Conservation (phyloP, 2,329 filamentous ascomycete genomes). For the Sporothrix mexicana region DNA sequence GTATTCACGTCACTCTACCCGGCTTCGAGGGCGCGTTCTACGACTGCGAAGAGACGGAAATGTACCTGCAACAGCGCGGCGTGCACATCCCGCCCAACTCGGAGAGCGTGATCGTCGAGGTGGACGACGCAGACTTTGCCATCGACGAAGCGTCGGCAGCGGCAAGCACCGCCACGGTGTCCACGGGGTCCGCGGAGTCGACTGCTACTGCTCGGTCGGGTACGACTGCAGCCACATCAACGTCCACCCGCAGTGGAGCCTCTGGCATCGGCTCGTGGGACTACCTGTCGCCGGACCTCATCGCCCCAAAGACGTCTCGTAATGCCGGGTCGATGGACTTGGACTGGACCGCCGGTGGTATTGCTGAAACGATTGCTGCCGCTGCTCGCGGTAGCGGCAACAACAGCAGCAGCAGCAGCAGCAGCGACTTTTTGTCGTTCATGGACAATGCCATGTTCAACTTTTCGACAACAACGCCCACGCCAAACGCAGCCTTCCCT, state of each 20-base stretch:
- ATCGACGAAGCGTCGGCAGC: constrained; percentile 34
- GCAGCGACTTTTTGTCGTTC: constrained; percentile 7
- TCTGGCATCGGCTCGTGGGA: constrained; percentile 9
- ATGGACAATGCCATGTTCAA: background rate
- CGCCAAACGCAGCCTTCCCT: background rate
- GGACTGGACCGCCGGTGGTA: background rate
- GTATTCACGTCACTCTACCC: constrained; percentile 60
- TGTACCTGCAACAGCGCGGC: constrained; percentile 69
- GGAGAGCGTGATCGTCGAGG: constrained; percentile 65
- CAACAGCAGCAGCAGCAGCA: background rate
- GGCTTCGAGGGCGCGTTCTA: constrained; percentile 78
- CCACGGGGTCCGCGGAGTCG: too few relatives aligned
- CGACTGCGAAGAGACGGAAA: constrained; percentile 76
- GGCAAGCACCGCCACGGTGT: background rate
- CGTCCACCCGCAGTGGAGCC: background rate
- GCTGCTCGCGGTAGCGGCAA: background rate
- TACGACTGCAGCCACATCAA: background rate
- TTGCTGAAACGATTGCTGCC: background rate
- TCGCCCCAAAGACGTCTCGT: background rate
- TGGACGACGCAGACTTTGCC: constrained; percentile 54
- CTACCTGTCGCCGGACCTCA: constrained; percentile 18
- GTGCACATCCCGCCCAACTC: constrained; percentile 65
- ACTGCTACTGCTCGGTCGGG: too few relatives aligned
- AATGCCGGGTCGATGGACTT: background rate
- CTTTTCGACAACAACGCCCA: background rate